Base-by-base conservation (phyloP, 192 early-diverging fungal species). In the Spizellomyces sp. region DNA sequence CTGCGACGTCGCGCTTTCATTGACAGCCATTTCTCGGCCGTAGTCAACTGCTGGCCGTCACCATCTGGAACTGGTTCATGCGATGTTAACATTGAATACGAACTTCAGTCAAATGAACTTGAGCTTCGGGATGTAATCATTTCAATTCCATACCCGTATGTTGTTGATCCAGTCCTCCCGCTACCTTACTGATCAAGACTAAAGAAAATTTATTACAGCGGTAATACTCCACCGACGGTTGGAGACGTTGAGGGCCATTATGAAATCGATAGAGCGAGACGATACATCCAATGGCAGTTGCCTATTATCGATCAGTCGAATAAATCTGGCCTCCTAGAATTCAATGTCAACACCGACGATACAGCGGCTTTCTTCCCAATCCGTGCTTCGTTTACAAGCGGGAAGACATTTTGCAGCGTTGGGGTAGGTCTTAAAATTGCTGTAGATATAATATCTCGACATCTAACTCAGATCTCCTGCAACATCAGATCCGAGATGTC, bases 31-130 rank as follows among this genome's bases (percentile, higher is more conserved):
- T 21, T 52, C 41, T 36, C 14, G 12, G 12, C n/a, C 2, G 55
- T 73, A 92, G 90, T 98, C 77, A 99, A 94, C 82, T 99, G 97
- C 84, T 99, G 97, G 97, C 96, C 97, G 21, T 92, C 94, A 17
- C 94, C 93, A 42, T 85, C 89, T 41, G 94, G 90, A 57, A 89
- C 83, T 76, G 96, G 97, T 5, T 85, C 88, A 1, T 89, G 90
- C 55, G 95, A 96, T 77, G 97, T 99, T 22, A 99, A 94, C 69
- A 95, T 98, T 63, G 97, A 99, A 77, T 99, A 97, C 72, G 95
- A 97, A 75, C 83, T 97, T 57, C 91, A 89, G 73, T 80, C 84
- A 63, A 77, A 87, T 19, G 80, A 84, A 54, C 86, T 97, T 62
- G 92, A 90, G 75, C 86, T 99, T 10, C 86, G 90, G 19, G 91